Evolutionary conservation across 2,329 filamentous ascomycete genomes (phyloP), one percentile per base, ranked within the genome.

Genomic region (Neobulgaria alba): DNA sequence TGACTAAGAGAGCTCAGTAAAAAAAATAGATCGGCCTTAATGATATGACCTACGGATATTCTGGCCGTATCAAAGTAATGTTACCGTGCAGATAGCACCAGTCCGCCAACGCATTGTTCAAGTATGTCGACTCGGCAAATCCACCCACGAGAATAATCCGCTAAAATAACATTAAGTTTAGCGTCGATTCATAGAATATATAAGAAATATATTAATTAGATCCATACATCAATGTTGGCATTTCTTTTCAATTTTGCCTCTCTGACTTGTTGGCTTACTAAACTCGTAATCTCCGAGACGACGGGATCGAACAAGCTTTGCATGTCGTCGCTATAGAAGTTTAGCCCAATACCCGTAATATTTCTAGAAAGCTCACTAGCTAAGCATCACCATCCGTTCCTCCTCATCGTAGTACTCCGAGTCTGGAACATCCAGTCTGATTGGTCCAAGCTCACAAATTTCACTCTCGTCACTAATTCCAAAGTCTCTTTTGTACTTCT

Each of bases 221-320:
- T n/a, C 30, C 15, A 15, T 48, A 52, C 50, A 36, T 55, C 36
- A 16, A 55, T 50, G 2, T 8, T 40, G 2, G 42, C 33, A 15
- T 39, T 36, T 17, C 40, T 36, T 2, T 38, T 19, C 4, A 36
- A 7, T 26, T 12, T 47, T 32, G 40, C 48, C 19, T 39, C 41
- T 3, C 45, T 26, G 3, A 52, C 46, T 45, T 53, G 53, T 14
- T 52, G 33, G 9, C 19, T 10, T 2, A 56, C 21, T 20, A 55
- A 41, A 16, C 12, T 45, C 18, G 19, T 47, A 10, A 55, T 49
- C 12, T 52, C 34, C 2, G 19, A 3, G 4, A 54, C 20, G 16
- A 54, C 53, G 2, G 53, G 53, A 38, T 54, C 51, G n/a, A 55
- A 54, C 17, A 56, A 41, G 3, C 2, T 33, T 15, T 50, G 33